Base-by-base conservation (phyloP, 345 rosid species). In the Salix viminalis region DNA sequence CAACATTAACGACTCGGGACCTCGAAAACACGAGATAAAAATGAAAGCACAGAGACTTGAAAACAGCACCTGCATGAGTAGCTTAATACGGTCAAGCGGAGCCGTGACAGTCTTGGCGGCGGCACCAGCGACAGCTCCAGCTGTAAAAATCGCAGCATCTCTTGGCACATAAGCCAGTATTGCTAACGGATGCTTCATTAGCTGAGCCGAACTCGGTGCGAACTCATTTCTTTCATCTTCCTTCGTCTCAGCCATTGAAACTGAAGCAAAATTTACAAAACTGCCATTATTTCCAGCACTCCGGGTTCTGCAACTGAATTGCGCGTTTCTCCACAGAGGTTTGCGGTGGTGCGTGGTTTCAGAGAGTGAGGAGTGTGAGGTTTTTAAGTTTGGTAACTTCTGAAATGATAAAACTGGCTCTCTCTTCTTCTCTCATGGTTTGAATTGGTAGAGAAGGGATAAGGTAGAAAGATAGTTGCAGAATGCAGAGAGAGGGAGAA, bases 71-170 rank as follows among this genome's bases (percentile, higher is more conserved):
- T 92, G 97, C 97, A 96, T 91, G 80, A 96, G 97, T 72, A 96
- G 90, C 89, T 96, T 96, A 71, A 93, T 76, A 52, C 97, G 99
- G 86, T 96, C 99, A 62, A 96, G 98, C 3, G 98, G 98, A 72
- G 99, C 98, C 3, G 97, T 92, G 68, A 89, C 91, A 26, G 95
- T 85, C 85, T 96, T 96, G 2, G 98, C 98, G n/a, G 94, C 95
- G 69, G 97, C 97, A 65, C 99, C 98, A 23, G 98, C 89, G 62
- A 91, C 60, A 56, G 99, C 99, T n/a, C 95, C 99, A 69, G 99
- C 98, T 2, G 85, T 78, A 79, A 96, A 96, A 74, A 91, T 87
- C 24, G 97, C 94, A 50, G 81, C 92, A 66, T 94, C 99, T 41
- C 74, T 87, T 0, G 98, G 99, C 5, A 94, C 86, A 65, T 75